These are phyloP conservation scores for Saturnispora zaruensis DNA, from an alignment of 805 yeast genomes.

Conservation along the genomic window DNA sequence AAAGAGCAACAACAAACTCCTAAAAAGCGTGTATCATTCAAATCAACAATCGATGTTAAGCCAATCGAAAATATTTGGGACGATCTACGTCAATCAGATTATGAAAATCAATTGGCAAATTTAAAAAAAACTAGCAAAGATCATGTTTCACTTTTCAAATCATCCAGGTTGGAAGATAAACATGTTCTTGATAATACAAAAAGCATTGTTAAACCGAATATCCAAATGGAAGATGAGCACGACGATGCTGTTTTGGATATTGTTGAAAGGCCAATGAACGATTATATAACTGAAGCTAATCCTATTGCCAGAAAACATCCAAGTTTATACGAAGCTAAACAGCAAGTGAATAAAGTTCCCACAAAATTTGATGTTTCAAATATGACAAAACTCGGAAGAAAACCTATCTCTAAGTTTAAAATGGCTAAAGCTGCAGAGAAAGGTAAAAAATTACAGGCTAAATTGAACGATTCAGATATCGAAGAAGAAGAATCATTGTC, in stretches of 20 bases:
- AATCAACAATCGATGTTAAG: conserved; percentile 45
- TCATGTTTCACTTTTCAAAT: conserved; percentile 15
- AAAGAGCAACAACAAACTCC: neutral
- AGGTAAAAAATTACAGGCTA: conserved; percentile 14
- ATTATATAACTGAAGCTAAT: neutral
- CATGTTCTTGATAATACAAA: neutral
- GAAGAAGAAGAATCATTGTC: conserved; percentile 5
- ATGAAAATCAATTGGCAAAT: conserved; percentile 12
- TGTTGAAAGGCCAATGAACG: conserved; percentile 9
- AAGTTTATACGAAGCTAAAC: neutral
- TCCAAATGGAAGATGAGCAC: conserved; percentile 3
- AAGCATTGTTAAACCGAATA: too few relatives aligned
- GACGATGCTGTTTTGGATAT: conserved; percentile 16
- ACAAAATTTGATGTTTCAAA: neutral
- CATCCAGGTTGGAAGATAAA: conserved; percentile 9
- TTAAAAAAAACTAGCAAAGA: conserved; percentile 2
- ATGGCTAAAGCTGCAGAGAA: conserved; percentile 12
- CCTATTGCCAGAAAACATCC: neutral
- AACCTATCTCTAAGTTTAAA: conserved; percentile 10
- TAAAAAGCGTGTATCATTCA: conserved; percentile 47
- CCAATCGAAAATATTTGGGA: conserved; percentile 52
- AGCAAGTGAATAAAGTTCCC: conserved; percentile 1
- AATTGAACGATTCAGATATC: conserved; percentile 8
- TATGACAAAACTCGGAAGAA: conserved; percentile 12
- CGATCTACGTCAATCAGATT: conserved; percentile 29